Evolutionary conservation across 2,329 filamentous ascomycete species (phyloP).

Genomic region (Macrophomina pseudophaseolina): DNA sequence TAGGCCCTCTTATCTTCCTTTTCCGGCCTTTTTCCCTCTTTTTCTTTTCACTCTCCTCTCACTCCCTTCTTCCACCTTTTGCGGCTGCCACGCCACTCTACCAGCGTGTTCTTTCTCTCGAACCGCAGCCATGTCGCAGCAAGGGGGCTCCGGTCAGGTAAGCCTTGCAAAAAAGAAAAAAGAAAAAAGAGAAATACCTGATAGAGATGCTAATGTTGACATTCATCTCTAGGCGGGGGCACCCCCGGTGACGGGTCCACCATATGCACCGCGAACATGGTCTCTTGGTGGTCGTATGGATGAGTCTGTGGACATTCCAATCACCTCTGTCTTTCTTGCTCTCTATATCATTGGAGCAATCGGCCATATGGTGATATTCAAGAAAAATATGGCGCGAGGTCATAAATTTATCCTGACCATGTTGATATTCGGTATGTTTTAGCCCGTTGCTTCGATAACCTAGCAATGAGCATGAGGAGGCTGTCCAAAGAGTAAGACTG

Average conservation of each 20-base stretch:
- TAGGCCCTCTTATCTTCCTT: background rate
- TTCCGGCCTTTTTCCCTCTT: background rate
- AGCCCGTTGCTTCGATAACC: too few relatives aligned
- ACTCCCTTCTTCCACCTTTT: background rate
- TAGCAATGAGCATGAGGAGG: too few relatives aligned
- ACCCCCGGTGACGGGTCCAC: slow-evolving; percentile 25
- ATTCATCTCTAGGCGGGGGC: background rate
- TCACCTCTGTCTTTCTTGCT: slow-evolving; percentile 47
- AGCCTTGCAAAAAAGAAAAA: background rate
- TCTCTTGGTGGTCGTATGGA: slow-evolving; percentile 45
- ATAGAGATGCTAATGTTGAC: background rate
- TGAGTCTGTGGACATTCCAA: slow-evolving; percentile 46
- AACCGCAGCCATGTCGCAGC: slow-evolving; percentile 15
- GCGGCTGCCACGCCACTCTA: slow-evolving; percentile 2
- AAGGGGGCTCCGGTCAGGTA: slow-evolving; percentile 8
- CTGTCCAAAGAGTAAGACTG: background rate
- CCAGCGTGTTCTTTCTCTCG: background rate
- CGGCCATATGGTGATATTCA: slow-evolving; percentile 50
- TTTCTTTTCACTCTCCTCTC: background rate
- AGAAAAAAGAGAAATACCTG: too few relatives aligned
- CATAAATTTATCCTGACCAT: slow-evolving; percentile 50
- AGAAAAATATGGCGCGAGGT: slow-evolving; percentile 42
- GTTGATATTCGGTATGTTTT: slow-evolving; percentile 46
- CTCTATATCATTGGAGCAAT: slow-evolving; percentile 49
- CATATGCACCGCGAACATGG: slow-evolving; percentile 40